These are phyloP conservation scores for Corynespora cassiicola DNA, from an alignment of 2,329 filamentous ascomycete genomes.

Conservation along the genomic window DNA sequence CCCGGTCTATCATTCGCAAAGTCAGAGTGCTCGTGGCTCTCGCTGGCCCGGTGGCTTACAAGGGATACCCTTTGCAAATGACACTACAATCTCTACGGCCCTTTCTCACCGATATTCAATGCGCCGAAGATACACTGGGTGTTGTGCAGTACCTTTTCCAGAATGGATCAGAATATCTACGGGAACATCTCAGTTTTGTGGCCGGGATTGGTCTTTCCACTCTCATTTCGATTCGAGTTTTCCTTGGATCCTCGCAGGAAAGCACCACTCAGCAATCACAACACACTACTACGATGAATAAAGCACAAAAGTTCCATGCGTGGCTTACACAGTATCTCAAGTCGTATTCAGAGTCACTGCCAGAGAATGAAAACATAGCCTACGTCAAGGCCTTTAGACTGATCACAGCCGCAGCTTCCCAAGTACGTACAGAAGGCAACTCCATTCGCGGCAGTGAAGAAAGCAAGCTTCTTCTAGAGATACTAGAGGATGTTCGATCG, in stretches of 20 bases:
- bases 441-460: constrained; percentile 75
- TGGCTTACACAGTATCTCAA: constrained; percentile 79
- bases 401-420: constrained; percentile 73
- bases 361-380: constrained; percentile 24
- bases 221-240: constrained; percentile 77
- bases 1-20: constrained; percentile 85
- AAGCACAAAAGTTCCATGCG: constrained; percentile 74
- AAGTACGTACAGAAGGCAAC: constrained; percentile 72
- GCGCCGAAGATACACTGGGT: constrained; percentile 88
- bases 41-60: constrained; percentile 73
- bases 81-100: constrained; percentile 79
- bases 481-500: constrained; percentile 75
- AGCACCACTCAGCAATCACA: constrained; percentile 87
- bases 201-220: constrained; percentile 81
- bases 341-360: constrained; percentile 49
- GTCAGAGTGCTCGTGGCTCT: constrained; percentile 81
- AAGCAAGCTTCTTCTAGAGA: constrained; percentile 77
- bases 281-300: constrained; percentile 76
- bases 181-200: constrained; percentile 73
- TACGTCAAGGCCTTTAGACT: constrained; percentile 64
- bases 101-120: constrained; percentile 83
- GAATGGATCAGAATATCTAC: constrained; percentile 70
- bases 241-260: constrained; percentile 75
- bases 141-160: constrained; percentile 83
- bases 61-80: constrained; percentile 89